Base-by-base conservation (phyloP, 192 early-diverging fungal genomes). In the Umbelopsis ramanniana region DNA sequence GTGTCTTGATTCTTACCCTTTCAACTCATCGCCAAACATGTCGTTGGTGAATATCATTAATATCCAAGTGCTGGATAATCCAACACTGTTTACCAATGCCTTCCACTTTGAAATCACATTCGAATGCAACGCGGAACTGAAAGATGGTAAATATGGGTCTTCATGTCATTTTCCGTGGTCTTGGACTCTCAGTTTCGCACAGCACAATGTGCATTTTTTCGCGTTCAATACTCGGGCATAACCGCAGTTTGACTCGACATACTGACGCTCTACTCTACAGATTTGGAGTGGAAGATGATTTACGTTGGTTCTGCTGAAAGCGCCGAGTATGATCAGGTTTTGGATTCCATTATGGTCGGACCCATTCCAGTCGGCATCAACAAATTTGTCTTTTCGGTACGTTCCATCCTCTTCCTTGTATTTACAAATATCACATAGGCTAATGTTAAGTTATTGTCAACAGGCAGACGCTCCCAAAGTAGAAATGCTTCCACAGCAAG, bases 71-170 rank as follows among this genome's bases (percentile, higher is more conserved):
- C 79, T 92, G 48, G 89, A 96, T 77, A 96, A 97, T 69, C 93
- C 95, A 55, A 85, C 93, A 68, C 77, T 82, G 52, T 98, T 97
- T 76, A 81, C 87, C 69, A 88, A 86, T 55, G 88, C 89, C 14
- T 97, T 96, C 81, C 83, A 91, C 74, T 94, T 99, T 75, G 96
- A 98, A 82, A 97, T 99, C 53, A 99, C 96, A 9, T 97, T 99
- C 79, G 97, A 99, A 76, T 96, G 96, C 81, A 88, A 95, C 52
- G 86, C 92, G 14, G 87, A 88, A 68, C 85, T 99, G 5, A 74
- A 92, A 71, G 93, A 96, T 77, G 96, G 95, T 96, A 80, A 72
- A 7, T 43, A 43, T 43, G 1, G 40, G 40, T 11, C 6, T 43
- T 43, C 40, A 43, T 66, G 15, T n/a, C 45, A 3, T 45, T 50